A percentile compares a stretch with the other conserved stretches of the same genome.
Evolutionary conservation across 2,329 filamentous ascomycete genomes (phyloP).

Genomic region (Drechslerella coelobrocha): DNA sequence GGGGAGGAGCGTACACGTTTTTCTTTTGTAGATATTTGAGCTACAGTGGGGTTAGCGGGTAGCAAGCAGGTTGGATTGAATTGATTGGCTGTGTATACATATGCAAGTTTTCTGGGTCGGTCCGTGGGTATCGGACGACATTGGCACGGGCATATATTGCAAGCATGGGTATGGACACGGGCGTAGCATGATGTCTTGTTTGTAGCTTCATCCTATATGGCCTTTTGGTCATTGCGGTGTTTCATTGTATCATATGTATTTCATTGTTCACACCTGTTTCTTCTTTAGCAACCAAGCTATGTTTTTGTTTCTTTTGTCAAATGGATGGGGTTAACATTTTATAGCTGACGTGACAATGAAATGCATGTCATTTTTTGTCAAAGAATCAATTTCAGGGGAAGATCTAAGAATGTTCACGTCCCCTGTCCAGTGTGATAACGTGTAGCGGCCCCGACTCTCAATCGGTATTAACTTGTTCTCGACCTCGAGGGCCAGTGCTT

Average conservation of each 20-base stretch:
- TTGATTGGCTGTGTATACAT: neutral
- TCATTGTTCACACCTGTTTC: too few species aligned
- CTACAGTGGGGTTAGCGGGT: neutral
- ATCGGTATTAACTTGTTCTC: too few species aligned
- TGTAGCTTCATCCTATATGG: neutral
- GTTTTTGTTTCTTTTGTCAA: neutral
- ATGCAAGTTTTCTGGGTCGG: neutral
- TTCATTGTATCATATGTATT: neutral
- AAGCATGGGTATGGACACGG: neutral
- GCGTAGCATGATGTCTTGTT: neutral
- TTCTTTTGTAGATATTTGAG: conserved; percentile 6
- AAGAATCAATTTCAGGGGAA: too few species aligned
- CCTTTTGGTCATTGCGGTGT: too few species aligned
- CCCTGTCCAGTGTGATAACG: too few species aligned
- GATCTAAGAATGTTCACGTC: too few species aligned
- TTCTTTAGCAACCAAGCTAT: too few species aligned
- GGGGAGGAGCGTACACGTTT: neutral
- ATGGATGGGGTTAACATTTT: neutral
- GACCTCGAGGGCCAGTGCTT: too few species aligned
- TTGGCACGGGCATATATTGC: neutral
- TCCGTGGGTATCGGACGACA: neutral
- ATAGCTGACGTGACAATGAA: too few species aligned
- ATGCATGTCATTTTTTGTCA: too few species aligned
- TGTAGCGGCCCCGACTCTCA: too few species aligned
- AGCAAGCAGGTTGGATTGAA: conserved; percentile 1